These are phyloP conservation scores for Xylaria sp. DNA, from an alignment of 2,329 filamentous ascomycete species.

Conservation along the genomic window DNA sequence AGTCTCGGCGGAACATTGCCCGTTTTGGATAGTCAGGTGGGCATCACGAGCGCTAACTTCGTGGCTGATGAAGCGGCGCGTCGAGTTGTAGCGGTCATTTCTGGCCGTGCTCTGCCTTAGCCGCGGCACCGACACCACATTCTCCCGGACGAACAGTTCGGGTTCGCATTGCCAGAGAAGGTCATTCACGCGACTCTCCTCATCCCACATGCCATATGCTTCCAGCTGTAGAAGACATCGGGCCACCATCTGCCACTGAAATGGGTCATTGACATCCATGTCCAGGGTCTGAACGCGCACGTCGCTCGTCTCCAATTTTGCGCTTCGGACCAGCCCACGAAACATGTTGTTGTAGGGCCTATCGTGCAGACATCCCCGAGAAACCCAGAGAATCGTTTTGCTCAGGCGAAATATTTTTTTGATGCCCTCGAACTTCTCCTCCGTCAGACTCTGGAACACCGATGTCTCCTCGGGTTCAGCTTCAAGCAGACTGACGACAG, in stretches of 20 bases:
- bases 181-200: background rate
- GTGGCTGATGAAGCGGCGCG: background rate
- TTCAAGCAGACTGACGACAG: background rate
- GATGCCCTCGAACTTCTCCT: too few relatives aligned
- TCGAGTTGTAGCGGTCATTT: conserved; percentile 11
- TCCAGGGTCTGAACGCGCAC: background rate
- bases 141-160: background rate
- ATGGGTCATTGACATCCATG: background rate
- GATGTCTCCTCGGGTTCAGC: background rate
- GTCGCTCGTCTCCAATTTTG: background rate
- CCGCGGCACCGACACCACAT: background rate
- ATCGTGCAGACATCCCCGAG: background rate
- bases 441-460: background rate
- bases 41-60: too few relatives aligned
- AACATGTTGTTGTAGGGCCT: background rate
- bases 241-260: background rate
- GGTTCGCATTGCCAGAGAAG: background rate
- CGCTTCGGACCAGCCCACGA: background rate
- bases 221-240: background rate
- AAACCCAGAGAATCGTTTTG: background rate
- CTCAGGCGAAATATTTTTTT: background rate
- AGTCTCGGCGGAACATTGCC: too few relatives aligned
- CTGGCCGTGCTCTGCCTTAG: background rate
- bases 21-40: too few relatives aligned
- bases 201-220: background rate